Evolutionary conservation across 164 flowering plant species (phyloP), one percentile per base, ranked within the genome.

Genomic region (Vitis rupestris): DNA sequence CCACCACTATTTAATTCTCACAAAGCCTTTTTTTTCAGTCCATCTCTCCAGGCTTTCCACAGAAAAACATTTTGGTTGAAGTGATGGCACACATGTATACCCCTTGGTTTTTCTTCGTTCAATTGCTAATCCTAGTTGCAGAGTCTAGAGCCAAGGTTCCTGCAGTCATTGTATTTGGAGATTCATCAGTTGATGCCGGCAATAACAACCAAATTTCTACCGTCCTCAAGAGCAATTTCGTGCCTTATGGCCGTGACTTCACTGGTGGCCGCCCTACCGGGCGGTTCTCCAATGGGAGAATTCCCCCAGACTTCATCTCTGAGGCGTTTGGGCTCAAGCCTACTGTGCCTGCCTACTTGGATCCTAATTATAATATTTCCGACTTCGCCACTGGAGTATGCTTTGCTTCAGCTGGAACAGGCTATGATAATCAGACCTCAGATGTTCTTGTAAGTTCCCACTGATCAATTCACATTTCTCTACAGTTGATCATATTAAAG

Each of bases 331-430:
- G 89, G 10, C 75, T 86, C 59, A 82, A 77, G 73, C 67, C 80
- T 2, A 7, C 61, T 0, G 67, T 86, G 4, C 90, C 87, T 1
- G 85, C 90, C 3, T 86, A 86, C 74, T 70, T 86, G 64, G 90
- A 86, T 64, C 86, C 87, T 0, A 9, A 17, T 7, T 84, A 79
- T 56, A 74, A 27, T 19, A 86, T 86, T 0, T 55, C 76, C n/a
- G 86, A 86, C 66, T 86, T 86, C 13, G 86, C 86, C 13, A 80
- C 74, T 13, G 90, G 90, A 0, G 87, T 86, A 52, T 64, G 75
- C 72, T 86, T 86, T 75, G 90, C 90, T 49, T 86, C 90, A 59
- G 90, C 86, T 50, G 90, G 90, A 14, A 77, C 86, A 50, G 90
- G 90, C 67, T 86, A 81, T 51, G 90, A 86, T 64, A 82, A 71